These are phyloP conservation scores for Eragrostis curvula DNA, from an alignment of 176 grass and related monocot genomes.

Conservation along the genomic window DNA sequence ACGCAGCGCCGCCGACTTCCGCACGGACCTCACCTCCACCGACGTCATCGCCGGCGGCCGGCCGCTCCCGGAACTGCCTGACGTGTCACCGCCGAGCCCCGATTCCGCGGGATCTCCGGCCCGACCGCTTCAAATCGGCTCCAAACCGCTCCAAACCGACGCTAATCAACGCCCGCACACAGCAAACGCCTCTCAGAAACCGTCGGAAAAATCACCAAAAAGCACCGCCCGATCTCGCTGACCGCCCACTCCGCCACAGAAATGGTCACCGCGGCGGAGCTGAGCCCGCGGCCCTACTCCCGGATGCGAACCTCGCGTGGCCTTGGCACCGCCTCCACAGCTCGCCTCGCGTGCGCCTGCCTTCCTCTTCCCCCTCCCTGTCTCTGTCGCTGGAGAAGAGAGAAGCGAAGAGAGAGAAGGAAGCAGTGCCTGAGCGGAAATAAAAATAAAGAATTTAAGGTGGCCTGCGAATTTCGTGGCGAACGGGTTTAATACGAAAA, in stretches of 20 bases:
- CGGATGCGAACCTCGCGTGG: background rate
- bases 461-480: slow-evolving; percentile 51
- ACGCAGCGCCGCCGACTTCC: slow-evolving; percentile 60
- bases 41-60: slow-evolving; percentile 68
- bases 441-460: slow-evolving; percentile 35
- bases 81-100: slow-evolving; percentile 3
- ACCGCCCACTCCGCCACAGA: background rate
- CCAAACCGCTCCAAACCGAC: background rate
- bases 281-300: background rate
- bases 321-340: slow-evolving; percentile 21
- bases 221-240: slow-evolving; percentile 31
- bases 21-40: slow-evolving; percentile 66
- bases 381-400: slow-evolving; percentile 32
- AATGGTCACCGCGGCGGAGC: slow-evolving; percentile 27
- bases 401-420: slow-evolving; percentile 3
- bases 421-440: background rate
- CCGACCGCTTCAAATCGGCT: slow-evolving; percentile 35
- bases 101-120: slow-evolving; percentile 44
- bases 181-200: slow-evolving; percentile 23
- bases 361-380: slow-evolving; percentile 7
- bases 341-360: slow-evolving; percentile 21
- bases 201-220: background rate
- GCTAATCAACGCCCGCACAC: slow-evolving; percentile 26
- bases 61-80: slow-evolving; percentile 11
- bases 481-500: slow-evolving; percentile 16